These are phyloP conservation scores for Colletotrichum sp. DNA, from an alignment of 2,329 filamentous ascomycete species.

Conservation along the genomic window DNA sequence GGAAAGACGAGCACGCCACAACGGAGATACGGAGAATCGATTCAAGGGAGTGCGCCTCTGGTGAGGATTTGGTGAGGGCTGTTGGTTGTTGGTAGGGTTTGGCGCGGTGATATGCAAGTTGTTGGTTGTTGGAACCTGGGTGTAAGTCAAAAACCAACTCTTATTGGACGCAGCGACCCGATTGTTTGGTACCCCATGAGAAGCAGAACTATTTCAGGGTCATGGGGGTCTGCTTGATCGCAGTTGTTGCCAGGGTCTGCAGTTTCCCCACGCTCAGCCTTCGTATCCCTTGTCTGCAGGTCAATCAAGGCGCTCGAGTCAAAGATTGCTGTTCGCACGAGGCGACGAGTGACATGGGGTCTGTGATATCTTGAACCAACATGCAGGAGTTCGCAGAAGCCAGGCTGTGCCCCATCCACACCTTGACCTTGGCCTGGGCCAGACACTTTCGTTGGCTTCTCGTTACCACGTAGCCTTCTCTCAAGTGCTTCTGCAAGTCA, in stretches of 20 bases:
- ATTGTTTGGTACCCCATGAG: neutral
- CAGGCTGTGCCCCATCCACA: neutral
- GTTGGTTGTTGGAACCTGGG: neutral
- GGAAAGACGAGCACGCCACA: neutral
- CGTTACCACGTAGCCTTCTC: neutral
- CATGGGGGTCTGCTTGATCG: neutral
- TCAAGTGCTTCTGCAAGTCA: neutral
- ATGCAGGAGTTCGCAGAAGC: neutral
- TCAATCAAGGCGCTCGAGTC: neutral
- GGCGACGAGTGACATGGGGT: neutral
- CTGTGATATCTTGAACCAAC: neutral
- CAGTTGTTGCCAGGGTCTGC: neutral
- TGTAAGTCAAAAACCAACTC: neutral
- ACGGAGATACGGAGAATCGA: neutral
- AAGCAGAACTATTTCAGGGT: neutral
- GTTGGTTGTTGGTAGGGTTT: neutral
- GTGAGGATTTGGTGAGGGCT: neutral
- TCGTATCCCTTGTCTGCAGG: neutral
- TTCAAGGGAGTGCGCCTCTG: neutral
- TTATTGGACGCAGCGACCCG: neutral
- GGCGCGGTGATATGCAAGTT: neutral
- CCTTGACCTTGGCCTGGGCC: neutral
- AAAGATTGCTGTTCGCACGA: neutral
- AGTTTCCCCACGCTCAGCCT: neutral
- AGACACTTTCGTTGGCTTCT: neutral